A percentile compares a stretch with the other conserved stretches of the same genome.
These are phyloP conservation scores for Yarrowia hollandica DNA, from an alignment of 805 yeast genomes.

Conservation along the genomic window DNA sequence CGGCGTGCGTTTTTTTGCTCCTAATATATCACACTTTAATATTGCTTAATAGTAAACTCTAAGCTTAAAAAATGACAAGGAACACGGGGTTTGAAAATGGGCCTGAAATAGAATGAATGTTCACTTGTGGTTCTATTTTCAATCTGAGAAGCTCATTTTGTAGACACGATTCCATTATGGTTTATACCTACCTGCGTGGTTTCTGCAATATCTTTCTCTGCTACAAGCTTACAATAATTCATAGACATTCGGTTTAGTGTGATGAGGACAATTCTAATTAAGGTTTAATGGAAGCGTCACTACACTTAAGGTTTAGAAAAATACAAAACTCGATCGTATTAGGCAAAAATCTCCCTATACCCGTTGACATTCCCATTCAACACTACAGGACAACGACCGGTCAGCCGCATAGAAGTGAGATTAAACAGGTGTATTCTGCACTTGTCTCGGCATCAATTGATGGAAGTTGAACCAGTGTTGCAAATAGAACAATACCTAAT, in stretches of 20 bases:
- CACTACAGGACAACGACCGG: not conserved
- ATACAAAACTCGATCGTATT: not conserved
- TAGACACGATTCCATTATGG: no score
- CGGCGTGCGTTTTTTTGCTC: constrained; percentile 20
- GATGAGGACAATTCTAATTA: not conserved
- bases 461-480: no score
- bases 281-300: no score
- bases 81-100: not conserved
- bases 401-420: constrained; percentile 7
- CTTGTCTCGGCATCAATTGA: no score
- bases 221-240: no score
- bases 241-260: constrained; percentile 2
- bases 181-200: no score
- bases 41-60: constrained; percentile 7
- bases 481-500: no score
- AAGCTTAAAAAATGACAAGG: not conserved
- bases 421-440: no score
- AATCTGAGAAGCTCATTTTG: no score
- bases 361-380: not conserved
- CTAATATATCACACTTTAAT: constrained; percentile 2
- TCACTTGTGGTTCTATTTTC: not conserved
- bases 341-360: constrained; percentile 18
- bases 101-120: not conserved
- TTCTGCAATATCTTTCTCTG: no score
- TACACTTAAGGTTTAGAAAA: no score